Base-by-base conservation (phyloP, 345 rosid species). In the Dipteronia dyeriana region DNA sequence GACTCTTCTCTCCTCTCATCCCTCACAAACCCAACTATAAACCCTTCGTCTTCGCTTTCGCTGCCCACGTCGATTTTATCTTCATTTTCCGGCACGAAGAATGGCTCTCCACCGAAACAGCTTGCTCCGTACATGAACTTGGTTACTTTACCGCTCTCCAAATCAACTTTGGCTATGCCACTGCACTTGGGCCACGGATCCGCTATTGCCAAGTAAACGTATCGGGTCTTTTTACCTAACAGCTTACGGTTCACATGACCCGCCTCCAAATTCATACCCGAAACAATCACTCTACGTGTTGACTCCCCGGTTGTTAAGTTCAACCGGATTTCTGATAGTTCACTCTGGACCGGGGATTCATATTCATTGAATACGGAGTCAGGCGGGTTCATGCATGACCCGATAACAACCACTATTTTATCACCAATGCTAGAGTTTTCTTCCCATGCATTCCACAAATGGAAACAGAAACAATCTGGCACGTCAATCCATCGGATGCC, bases 401-500 rank as follows among this genome's bases (percentile, higher is more conserved):
- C 95, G 67, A 90, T 81, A 2, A 89, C 85, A 0, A 84, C 85
- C 1, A 90, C 60, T 31, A 80, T 76, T 38, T 83, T 76, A 25
- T 86, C 89, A 5, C 90, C 89, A 2, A 71, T 66, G 1, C 68
- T 78, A 2, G 76, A 70, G 22, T 0, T 79, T 79, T 89, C 97
- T 62, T 94, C 97, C 98, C 98, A 91, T 22, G 95, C 90, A 66
- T 91, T 94, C 88, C 88, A 91, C 22, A 91, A 66, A 84, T 93
- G 97, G 78, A 93, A 90, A 77, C 94, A 91, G 53, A 91, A 91
- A 49, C 90, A 87, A 67, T 75, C 78, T 0, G 92, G 91, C 19
- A 83, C 90, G 7, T 88, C 86, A 14, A 91, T 26, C 97, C 97
- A 91, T 51, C 11, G 76, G 19, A 91, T 83, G 13, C 69, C 75